These are phyloP conservation scores for Penicillium bialowiezense DNA, from an alignment of 495 filamentous ascomycete genomes.

Conservation along the genomic window DNA sequence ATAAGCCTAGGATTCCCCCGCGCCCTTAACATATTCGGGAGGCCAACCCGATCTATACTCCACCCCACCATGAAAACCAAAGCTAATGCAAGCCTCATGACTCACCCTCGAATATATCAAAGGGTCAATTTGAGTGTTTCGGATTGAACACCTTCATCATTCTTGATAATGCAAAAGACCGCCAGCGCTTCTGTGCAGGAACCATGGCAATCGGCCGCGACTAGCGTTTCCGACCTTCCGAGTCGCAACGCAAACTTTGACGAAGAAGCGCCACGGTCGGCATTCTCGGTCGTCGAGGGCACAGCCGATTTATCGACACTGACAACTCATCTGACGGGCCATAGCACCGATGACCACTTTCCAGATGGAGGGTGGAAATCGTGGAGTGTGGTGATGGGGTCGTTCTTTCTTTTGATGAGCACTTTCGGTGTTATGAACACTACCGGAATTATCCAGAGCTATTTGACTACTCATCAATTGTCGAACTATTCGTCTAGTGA, in stretches of 20 bases:
- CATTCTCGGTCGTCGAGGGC: constrained; percentile 22
- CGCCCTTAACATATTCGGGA: too few relatives aligned
- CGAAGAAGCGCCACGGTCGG: constrained; percentile 14
- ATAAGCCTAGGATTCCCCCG: too few relatives aligned
- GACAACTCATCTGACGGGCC: constrained; percentile 19
- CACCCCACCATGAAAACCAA: too few relatives aligned
- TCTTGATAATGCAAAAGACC: not conserved
- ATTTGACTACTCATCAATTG: constrained; percentile 59
- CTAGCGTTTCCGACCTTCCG: not conserved
- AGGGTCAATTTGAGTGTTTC: too few relatives aligned
- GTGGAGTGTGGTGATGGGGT: constrained; percentile 63
- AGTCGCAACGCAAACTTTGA: not conserved
- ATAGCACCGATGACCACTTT: constrained; percentile 36
- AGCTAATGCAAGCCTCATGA: too few relatives aligned
- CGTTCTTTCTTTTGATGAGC: constrained; percentile 59
- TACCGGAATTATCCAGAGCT: constrained; percentile 61
- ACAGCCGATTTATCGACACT: constrained; percentile 18
- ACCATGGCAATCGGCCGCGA: not conserved
- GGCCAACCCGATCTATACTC: too few relatives aligned
- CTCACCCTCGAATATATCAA: too few relatives aligned
- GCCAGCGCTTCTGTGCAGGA: not conserved
- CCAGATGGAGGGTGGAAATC: constrained; percentile 59
- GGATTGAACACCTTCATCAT: too few relatives aligned
- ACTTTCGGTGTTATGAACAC: constrained; percentile 63
- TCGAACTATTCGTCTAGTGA: constrained; percentile 49